phyloP scores from a whole-genome alignment of 2,329 filamentous ascomycete species.

The Arthroderma sp. region DNA sequence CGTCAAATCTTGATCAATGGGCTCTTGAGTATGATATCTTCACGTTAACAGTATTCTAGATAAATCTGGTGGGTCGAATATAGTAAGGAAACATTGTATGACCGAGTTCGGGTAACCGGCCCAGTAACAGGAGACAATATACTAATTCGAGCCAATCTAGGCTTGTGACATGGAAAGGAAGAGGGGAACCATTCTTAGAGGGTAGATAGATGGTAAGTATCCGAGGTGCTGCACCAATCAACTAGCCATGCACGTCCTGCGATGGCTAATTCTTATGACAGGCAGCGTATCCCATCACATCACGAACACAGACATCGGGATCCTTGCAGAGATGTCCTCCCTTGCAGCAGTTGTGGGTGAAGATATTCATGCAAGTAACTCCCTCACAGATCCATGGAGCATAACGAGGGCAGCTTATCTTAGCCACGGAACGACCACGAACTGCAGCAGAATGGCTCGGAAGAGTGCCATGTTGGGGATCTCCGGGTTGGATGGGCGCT shows the following conservation, averaged over 20 bases:
- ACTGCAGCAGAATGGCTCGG: background rate
- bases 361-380: slow-evolving; percentile 11
- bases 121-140: too few species aligned
- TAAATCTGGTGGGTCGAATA: too few species aligned
- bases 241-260: background rate
- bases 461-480: background rate
- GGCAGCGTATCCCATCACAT: background rate
- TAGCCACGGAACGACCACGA: background rate
- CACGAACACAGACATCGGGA: slow-evolving; percentile 6
- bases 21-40: too few species aligned
- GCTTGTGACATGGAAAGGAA: too few species aligned
- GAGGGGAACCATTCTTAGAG: too few species aligned
- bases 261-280: slow-evolving; percentile 6
- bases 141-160: too few species aligned
- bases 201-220: background rate
- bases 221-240: background rate
- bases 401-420: slow-evolving; percentile 1
- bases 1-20: too few species aligned
- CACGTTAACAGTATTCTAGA: too few species aligned
- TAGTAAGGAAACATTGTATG: too few species aligned
- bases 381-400: slow-evolving; percentile 11
- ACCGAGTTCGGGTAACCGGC: too few species aligned
- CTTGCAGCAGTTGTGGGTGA: slow-evolving; percentile 12
- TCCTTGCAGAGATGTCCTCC: slow-evolving; percentile 9
- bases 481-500: slow-evolving; percentile 6